Evolutionary conservation across 2,329 filamentous ascomycete genomes (phyloP).

Genomic region (Teratosphaeria viscida): DNA sequence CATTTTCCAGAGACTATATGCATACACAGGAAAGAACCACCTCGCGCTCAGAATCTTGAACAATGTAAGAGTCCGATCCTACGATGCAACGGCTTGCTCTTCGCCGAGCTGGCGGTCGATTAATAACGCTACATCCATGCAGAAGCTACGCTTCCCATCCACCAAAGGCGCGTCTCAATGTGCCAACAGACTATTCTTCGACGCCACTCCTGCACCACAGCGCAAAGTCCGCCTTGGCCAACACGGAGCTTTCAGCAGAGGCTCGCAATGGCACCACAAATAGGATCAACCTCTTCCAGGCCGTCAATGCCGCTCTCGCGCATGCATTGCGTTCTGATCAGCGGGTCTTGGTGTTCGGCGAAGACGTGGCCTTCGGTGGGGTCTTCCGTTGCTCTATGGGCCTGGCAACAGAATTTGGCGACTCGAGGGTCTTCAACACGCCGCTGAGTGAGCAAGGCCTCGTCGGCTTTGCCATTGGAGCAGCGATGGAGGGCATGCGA

Average conservation of each 20-base stretch:
- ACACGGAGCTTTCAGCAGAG: slow-evolving; percentile 54
- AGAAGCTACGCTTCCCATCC: slow-evolving; percentile 38
- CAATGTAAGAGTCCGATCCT: not conserved
- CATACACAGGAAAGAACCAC: not conserved
- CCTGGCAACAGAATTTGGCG: slow-evolving; percentile 75
- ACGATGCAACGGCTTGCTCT: not conserved
- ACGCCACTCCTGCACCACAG: slow-evolving; percentile 74
- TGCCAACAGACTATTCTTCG: slow-evolving; percentile 76
- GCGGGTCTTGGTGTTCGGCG: slow-evolving; percentile 81
- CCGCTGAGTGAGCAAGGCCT: slow-evolving; percentile 91
- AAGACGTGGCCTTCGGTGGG: slow-evolving; percentile 93
- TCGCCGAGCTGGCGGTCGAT: not conserved
- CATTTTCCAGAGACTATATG: not conserved
- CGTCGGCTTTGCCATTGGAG: slow-evolving; percentile 83
- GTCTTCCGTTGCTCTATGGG: slow-evolving; percentile 85
- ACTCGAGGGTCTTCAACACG: slow-evolving; percentile 89
- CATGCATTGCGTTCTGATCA: slow-evolving; percentile 76
- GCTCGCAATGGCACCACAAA: slow-evolving; percentile 48
- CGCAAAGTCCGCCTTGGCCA: slow-evolving; percentile 58
- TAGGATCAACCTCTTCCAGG: slow-evolving; percentile 86
- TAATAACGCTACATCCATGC: not conserved
- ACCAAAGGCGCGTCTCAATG: slow-evolving; percentile 58
- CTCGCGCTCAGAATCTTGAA: not conserved
- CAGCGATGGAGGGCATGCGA: slow-evolving; percentile 81
- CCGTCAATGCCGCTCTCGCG: slow-evolving; percentile 81